phyloP scores from a whole-genome alignment of 2,329 filamentous ascomycete species.

The Arachnomyces sp. region DNA sequence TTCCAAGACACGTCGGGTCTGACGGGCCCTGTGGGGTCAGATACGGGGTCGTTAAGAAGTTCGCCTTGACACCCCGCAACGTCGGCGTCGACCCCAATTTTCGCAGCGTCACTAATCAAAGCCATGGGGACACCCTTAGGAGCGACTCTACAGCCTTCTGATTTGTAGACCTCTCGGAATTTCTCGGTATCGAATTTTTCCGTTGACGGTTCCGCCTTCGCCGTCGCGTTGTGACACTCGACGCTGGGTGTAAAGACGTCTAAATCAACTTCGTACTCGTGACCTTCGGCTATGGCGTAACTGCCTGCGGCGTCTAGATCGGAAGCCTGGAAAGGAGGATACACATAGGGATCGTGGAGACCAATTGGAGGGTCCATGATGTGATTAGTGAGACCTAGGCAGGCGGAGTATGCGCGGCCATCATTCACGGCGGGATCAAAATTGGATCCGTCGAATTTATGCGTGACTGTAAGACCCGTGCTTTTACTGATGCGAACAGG shows the following conservation, averaged over 20 bases:
- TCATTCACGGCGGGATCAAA: constrained; percentile 6
- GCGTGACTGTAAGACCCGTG: constrained; percentile 3
- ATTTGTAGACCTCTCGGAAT: constrained; percentile 4
- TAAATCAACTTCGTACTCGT: constrained; percentile 5
- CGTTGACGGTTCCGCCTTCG: constrained; percentile 3
- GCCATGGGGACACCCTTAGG: constrained; percentile 1
- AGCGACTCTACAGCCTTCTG: constrained; percentile 2
- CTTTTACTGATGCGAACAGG: constrained; percentile 1
- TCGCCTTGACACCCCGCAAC: too few relatives aligned
- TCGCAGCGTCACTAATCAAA: constrained; percentile 2
- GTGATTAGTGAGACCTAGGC: too few relatives aligned
- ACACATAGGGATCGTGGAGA: constrained; percentile 5
- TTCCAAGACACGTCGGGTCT: constrained; percentile 1
- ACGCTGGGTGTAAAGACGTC: constrained; percentile 6
- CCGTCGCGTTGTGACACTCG: constrained; percentile 5
- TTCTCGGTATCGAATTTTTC: constrained; percentile 5
- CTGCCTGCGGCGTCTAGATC: constrained; percentile 1
- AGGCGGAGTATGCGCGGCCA: constrained; percentile 1
- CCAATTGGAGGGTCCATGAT: constrained; percentile 4
- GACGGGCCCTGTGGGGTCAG: constrained; percentile 1
- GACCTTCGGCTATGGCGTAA: constrained; percentile 4
- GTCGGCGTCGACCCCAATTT: too few relatives aligned
- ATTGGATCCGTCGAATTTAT: constrained; percentile 5
- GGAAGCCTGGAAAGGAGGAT: constrained; percentile 5
- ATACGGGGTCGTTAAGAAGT: too few relatives aligned